Percentiles rank a stretch among this genome's conserved stretches.
These are phyloP conservation scores for Lentinus tigrinus DNA, from an alignment of 768 basidiomycete genomes.

Conservation along the genomic window DNA sequence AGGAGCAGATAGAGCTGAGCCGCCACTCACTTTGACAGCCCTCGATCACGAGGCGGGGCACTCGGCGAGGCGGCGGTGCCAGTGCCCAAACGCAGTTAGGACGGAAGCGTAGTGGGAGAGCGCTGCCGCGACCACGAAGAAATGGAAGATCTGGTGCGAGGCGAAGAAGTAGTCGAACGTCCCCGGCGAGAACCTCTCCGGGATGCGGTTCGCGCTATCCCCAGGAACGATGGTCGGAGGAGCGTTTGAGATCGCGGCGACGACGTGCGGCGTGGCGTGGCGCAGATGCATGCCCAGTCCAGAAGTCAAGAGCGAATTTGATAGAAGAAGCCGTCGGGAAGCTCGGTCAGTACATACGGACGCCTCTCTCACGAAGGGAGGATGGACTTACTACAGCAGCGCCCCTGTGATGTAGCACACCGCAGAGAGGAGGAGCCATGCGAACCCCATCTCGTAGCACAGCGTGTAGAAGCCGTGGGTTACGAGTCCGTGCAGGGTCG, in stretches of 20 bases:
- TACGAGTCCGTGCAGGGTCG: slow-evolving; percentile 62
- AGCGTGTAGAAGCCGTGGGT: slow-evolving; percentile 58
- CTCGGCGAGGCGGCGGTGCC: slow-evolving; percentile 39
- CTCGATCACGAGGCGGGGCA: slow-evolving; percentile 7
- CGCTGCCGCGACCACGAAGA: slow-evolving; percentile 73
- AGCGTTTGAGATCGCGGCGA: neutral
- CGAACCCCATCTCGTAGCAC: slow-evolving; percentile 63
- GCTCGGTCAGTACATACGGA: neutral
- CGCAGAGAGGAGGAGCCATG: slow-evolving; percentile 70
- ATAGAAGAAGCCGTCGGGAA: neutral
- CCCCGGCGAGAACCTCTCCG: slow-evolving; percentile 73
- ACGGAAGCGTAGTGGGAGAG: slow-evolving; percentile 63
- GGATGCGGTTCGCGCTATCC: slow-evolving; percentile 76
- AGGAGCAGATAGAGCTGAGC: neutral
- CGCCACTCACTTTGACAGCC: neutral
- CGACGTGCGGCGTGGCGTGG: neutral
- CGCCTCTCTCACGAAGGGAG: neutral
- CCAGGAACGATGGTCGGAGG: slow-evolving; percentile 4
- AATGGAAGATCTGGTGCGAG: slow-evolving; percentile 90
- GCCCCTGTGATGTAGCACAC: slow-evolving; percentile 78
- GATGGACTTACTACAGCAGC: slow-evolving; percentile 69
- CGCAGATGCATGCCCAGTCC: neutral
- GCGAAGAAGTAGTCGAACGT: slow-evolving; percentile 76
- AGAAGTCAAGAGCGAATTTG: neutral
- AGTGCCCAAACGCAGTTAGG: slow-evolving; percentile 55